Percentiles rank a stretch among this genome's conserved stretches.
Evolutionary conservation across 2,329 filamentous ascomycete genomes (phyloP).

Genomic region (Botrytis fragariae): DNA sequence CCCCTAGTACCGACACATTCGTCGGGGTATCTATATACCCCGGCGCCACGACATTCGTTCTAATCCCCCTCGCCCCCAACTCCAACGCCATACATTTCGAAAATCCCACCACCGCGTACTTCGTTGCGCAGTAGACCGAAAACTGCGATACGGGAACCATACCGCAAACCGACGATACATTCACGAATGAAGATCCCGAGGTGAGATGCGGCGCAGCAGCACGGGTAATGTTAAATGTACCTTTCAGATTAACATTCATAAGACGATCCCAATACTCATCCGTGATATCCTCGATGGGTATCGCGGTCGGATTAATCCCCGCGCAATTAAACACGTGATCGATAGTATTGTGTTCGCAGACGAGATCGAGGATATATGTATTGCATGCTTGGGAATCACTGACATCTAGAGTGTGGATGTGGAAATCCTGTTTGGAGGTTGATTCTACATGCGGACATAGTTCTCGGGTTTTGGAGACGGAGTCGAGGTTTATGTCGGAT

Average conservation of each 20-base stretch:
- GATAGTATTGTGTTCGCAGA: slow-evolving; percentile 1
- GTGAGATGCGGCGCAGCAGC: slow-evolving; percentile 43
- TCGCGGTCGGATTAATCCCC: slow-evolving; percentile 48
- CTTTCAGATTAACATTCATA: slow-evolving; percentile 44
- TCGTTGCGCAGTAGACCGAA: slow-evolving; percentile 40
- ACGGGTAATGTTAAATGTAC: slow-evolving; percentile 46
- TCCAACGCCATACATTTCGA: slow-evolving; percentile 42
- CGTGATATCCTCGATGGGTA: slow-evolving; percentile 42
- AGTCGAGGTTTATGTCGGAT: slow-evolving; percentile 34
- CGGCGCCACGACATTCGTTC: slow-evolving; percentile 42
- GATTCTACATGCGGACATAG: slow-evolving; percentile 10
- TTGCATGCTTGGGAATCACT: not conserved
- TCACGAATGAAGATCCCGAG: slow-evolving; percentile 40
- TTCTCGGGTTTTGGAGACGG: slow-evolving; percentile 26
- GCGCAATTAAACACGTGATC: slow-evolving; percentile 45
- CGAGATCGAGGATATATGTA: slow-evolving; percentile 30
- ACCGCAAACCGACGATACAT: slow-evolving; percentile 42
- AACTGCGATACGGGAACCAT: slow-evolving; percentile 30
- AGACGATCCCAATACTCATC: slow-evolving; percentile 50
- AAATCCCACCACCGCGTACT: slow-evolving; percentile 44
- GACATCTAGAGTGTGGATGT: not conserved
- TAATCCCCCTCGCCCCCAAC: slow-evolving; percentile 40
- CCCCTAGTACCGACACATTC: slow-evolving; percentile 45
- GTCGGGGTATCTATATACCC: slow-evolving; percentile 46
- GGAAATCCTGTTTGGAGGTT: not conserved